Base-by-base conservation (phyloP, 805 yeast species). In the Candida morakotiae region DNA sequence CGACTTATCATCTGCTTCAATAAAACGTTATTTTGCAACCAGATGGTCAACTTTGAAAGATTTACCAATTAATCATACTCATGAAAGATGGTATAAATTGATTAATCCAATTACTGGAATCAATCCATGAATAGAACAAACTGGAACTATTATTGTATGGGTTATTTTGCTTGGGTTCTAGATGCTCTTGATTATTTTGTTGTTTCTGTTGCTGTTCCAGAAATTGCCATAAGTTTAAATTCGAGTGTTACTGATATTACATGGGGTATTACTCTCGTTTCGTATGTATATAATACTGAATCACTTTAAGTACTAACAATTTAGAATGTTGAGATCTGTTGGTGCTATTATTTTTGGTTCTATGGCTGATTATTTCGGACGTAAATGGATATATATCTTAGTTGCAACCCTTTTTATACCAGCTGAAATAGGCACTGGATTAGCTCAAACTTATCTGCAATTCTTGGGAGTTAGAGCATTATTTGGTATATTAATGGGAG, bases 251-350 rank as follows among this genome's bases (percentile, higher is more conserved):
- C 65, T 41, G 74, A 71, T 38, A 64, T 79, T 36, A 73, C 83
- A 4, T 79, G 82, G 85, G 81, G 81, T 39, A 75, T 80, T 47
- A 79, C 86, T 1, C 62, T 80, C 43, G 85, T 80, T 32, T 67
- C 80, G 26, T 24, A n/a, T 10, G 26, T 24, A 21, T 21, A 7
- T 24, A 10, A 24, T 24, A 7, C 9, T 24, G 26, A 24, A n/a
- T 7, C 26, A 24, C 8, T 8, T 24, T 24, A 10, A 10, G 14
- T 24, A 24, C 11, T n/a, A 24, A 11, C 5, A 10, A 4, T 24
- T 24, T 24, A 24, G 26, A 26, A 80, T 80, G 86, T 64, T 80
- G 44, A 68, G 86, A 59, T 73, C 84, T 3, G 75, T 79, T 16
- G 86, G 86, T 41, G 83, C 83, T 8, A 48, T 77, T 22, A 50